These are phyloP conservation scores for Trifolium dubium DNA, from an alignment of 306 rosid genomes.

Conservation along the genomic window DNA sequence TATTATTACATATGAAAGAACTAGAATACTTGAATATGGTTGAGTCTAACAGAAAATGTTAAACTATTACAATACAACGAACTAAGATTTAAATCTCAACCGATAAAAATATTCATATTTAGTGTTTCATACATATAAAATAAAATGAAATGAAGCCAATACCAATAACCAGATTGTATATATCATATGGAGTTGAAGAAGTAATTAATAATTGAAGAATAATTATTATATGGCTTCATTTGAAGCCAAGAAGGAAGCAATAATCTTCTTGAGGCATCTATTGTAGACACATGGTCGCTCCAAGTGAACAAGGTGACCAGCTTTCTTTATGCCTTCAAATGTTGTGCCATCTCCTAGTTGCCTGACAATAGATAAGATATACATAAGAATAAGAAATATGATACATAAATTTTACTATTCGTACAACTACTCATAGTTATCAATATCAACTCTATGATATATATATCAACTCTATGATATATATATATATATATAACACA, in stretches of 20 bases:
- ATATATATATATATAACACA: too few species aligned
- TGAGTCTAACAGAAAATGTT: too few species aligned
- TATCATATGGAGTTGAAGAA: neutral
- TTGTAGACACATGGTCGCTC: slow-evolving; percentile 67
- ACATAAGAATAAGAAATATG: neutral
- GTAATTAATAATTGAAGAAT: neutral
- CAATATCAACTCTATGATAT: too few species aligned
- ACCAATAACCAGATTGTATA: neutral
- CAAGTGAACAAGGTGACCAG: slow-evolving; percentile 84
- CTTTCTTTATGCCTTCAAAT: slow-evolving; percentile 60
- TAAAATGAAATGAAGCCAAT: neutral
- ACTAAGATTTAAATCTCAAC: too few species aligned
- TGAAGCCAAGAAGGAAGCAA: slow-evolving; percentile 38
- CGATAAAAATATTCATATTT: too few species aligned
- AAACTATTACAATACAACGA: too few species aligned
- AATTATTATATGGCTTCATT: slow-evolving; percentile 15
- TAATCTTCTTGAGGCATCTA: slow-evolving; percentile 43
- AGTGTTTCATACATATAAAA: too few species aligned
- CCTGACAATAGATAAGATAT: slow-evolving; percentile 32
- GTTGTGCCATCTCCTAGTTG: slow-evolving; percentile 66
- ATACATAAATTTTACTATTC: neutral
- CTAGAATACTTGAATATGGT: too few species aligned
- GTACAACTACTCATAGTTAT: neutral
- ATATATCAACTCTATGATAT: too few species aligned
- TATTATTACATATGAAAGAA: too few species aligned